A percentile compares a stretch with the other conserved stretches of the same genome.
These are phyloP conservation scores for Chrysoporthe cubensis DNA, from an alignment of 2,329 filamentous ascomycete species.

Conservation along the genomic window DNA sequence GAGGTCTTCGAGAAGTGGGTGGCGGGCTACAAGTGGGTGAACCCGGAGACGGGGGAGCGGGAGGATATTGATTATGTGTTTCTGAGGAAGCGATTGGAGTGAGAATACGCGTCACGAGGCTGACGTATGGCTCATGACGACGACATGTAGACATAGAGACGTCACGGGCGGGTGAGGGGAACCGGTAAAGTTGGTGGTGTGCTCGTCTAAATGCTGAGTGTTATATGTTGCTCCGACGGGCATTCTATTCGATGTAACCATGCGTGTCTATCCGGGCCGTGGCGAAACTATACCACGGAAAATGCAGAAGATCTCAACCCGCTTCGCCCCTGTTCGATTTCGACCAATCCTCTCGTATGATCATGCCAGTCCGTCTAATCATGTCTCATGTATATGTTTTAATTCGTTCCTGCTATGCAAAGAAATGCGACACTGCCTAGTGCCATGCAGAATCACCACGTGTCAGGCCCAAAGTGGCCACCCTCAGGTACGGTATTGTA, in stretches of 20 bases:
- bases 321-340: neutral
- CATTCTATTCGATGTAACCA: neutral
- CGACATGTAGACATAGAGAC: neutral
- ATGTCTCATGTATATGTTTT: constrained; percentile 1
- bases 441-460: constrained; percentile 49
- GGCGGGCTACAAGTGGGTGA: constrained; percentile 22
- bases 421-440: neutral
- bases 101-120: neutral
- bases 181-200: too few species aligned
- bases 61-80: constrained; percentile 25
- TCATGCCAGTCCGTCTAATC: constrained; percentile 5
- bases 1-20: constrained; percentile 12
- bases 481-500: constrained; percentile 68
- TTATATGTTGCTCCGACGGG: too few species aligned
- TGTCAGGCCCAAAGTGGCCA: constrained; percentile 67
- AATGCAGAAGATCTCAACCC: neutral
- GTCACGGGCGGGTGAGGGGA: too few species aligned
- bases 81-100: constrained; percentile 16
- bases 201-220: too few species aligned
- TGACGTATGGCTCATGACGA: neutral
- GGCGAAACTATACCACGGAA: neutral
- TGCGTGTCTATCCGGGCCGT: neutral
- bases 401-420: constrained; percentile 9
- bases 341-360: neutral
- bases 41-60: constrained; percentile 24